These are phyloP conservation scores for Scheffersomyces parashehatae DNA, from an alignment of 1,139 yeast species.

Conservation along the genomic window DNA sequence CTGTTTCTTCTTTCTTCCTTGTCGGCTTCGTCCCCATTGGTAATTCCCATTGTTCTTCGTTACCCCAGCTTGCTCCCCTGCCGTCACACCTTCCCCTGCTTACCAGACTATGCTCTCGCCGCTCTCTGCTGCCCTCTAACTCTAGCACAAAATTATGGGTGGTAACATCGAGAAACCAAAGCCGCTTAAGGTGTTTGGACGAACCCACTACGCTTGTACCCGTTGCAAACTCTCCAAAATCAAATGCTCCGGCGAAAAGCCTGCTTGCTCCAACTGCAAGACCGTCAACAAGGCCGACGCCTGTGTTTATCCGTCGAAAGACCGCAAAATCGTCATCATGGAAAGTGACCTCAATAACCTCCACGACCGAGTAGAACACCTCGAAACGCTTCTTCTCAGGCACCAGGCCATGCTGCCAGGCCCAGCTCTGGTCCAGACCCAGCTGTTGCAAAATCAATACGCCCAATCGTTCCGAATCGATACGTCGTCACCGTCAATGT, in stretches of 20 bases:
- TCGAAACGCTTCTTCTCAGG: slow-evolving; percentile 21
- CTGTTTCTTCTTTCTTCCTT: too few species aligned
- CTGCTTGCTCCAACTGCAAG: slow-evolving; percentile 42
- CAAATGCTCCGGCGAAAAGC: slow-evolving; percentile 45
- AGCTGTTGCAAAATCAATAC: neutral
- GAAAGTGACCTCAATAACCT: slow-evolving; percentile 50
- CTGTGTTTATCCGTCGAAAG: slow-evolving; percentile 51
- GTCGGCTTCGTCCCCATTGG: too few species aligned
- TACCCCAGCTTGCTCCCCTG: neutral
- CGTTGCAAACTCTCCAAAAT: slow-evolving; percentile 41
- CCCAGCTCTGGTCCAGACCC: neutral
- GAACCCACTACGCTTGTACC: slow-evolving; percentile 44
- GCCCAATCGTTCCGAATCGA: neutral
- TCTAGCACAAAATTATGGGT: neutral
- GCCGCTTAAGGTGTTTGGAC: slow-evolving; percentile 43
- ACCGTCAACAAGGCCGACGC: slow-evolving; percentile 30
- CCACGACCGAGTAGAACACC: slow-evolving; percentile 38
- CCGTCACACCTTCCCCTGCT: neutral
- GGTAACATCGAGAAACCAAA: slow-evolving; percentile 26
- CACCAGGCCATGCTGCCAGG: too few species aligned
- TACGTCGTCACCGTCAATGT: neutral
- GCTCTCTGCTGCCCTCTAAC: too few species aligned
- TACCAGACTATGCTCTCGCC: neutral
- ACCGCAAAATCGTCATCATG: slow-evolving; percentile 52
- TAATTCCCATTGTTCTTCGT: too few species aligned